Evolutionary conservation across 345 rosid species (phyloP).

Genomic region (Syzygium aromaticum): DNA sequence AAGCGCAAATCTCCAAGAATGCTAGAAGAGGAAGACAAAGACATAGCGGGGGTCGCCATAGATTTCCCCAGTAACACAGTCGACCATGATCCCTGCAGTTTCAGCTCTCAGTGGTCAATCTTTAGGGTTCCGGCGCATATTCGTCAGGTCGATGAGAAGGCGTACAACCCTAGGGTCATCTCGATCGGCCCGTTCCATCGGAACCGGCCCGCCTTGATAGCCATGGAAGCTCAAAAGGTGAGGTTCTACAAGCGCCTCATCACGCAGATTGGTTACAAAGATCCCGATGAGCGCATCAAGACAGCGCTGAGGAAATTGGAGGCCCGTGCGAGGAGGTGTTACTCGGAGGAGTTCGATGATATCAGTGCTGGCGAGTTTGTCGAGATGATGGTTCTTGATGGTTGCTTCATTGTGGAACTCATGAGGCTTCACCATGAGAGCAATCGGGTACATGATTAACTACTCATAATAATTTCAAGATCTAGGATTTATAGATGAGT

Average conservation of each 20-base stretch:
- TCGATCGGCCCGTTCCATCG: conserved; percentile 4
- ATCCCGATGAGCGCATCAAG: background rate
- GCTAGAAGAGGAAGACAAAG: background rate
- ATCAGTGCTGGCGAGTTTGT: background rate
- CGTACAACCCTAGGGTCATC: conserved; percentile 1
- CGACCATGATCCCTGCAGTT: background rate
- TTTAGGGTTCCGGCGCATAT: conserved; percentile 1
- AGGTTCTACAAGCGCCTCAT: background rate
- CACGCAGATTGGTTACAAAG: background rate
- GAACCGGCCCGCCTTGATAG: background rate
- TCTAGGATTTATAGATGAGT: background rate
- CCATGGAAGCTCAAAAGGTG: conserved; percentile 3
- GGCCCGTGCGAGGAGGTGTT: background rate
- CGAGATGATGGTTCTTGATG: conserved; percentile 5
- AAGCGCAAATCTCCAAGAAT: background rate
- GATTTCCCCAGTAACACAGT: background rate
- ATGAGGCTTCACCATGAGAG: background rate
- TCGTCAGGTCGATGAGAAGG: conserved; percentile 1
- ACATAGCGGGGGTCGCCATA: background rate
- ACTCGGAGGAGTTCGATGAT: background rate
- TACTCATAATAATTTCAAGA: background rate
- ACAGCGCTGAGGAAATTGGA: background rate
- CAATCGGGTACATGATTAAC: background rate
- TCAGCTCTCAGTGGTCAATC: background rate
- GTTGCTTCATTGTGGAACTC: conserved; percentile 7